Evolutionary conservation across 2,329 filamentous ascomycete species (phyloP).

Genomic region (Trichoderma aggressivum): DNA sequence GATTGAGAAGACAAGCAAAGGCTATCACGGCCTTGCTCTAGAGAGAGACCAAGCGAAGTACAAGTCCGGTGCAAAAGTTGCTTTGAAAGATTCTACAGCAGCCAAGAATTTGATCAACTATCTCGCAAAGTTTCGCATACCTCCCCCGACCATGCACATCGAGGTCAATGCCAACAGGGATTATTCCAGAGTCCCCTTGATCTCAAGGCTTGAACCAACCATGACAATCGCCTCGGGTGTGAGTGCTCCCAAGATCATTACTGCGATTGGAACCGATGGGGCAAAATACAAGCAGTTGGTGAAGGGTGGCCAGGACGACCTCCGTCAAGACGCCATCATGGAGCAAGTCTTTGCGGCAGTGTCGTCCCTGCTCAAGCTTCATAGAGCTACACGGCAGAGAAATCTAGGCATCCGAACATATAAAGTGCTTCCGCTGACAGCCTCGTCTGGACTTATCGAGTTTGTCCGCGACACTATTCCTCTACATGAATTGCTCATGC

Average conservation of each 20-base stretch:
- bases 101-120: conserved; percentile 62
- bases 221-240: conserved; percentile 88
- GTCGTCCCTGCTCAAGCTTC: conserved; percentile 80
- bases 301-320: conserved; percentile 92
- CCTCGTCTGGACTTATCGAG: conserved; percentile 86
- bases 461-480: conserved; percentile 94
- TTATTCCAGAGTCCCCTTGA: conserved; percentile 73
- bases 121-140: conserved; percentile 65
- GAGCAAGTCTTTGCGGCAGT: conserved; percentile 98
- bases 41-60: conserved; percentile 62
- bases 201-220: conserved; percentile 66
- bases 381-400: conserved; percentile 82
- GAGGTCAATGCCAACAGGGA: conserved; percentile 68
- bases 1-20: conserved; percentile 70
- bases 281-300: conserved; percentile 82
- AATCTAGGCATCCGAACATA: conserved; percentile 92
- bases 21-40: conserved; percentile 61
- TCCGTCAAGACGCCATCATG: conserved; percentile 98
- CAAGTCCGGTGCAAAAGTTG: conserved; percentile 64
- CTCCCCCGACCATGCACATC: conserved; percentile 86
- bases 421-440: conserved; percentile 87
- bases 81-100: conserved; percentile 59
- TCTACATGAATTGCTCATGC: conserved; percentile 86
- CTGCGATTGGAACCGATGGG: conserved; percentile 74
- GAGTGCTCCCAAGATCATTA: conserved; percentile 91